Evolutionary conservation across 306 rosid species (phyloP), one percentile per base, ranked within the genome.

Genomic region (Begonia peltatifolia): DNA sequence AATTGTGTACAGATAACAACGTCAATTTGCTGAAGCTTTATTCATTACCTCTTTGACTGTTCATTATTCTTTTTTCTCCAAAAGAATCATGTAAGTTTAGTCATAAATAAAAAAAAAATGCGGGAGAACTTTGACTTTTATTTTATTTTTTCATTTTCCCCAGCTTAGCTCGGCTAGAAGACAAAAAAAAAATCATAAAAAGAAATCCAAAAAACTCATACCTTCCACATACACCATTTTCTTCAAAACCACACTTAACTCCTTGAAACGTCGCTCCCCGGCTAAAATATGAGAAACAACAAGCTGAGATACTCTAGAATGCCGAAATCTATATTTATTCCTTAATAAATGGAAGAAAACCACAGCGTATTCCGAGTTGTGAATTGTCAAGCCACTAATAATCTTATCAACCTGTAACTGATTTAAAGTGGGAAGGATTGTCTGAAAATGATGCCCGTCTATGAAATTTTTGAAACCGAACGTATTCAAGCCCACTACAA

Each of bases 201-300:
- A 15, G 54, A 62, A 14, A 25, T 30, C 17, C 22, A 16, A 6
- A 36, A 50, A 44, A 44, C 4, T 10, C 48, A 10, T 4, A 70
- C 83, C 83, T 73, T 70, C 76, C 20, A 69, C 65, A 46, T 64
- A 62, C 46, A 73, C 59, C 70, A 67, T 46, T 51, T 70, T 60
- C 62, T 61, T 67, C 35, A 74, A 25, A 25, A 67, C 42, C 56
- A 60, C 66, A 41, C 60, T 69, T 62, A 74, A 52, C 58, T 74
- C 77, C 47, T 64, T 63, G 20, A 74, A 77, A 54, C 62, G 46
- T 56, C 59, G 20, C 9, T 44, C 44, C 41, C 63, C 64, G 6
- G 70, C 84, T 18, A 77, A 58, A 67, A 58, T 57, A 61, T 77
- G 79, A 15, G 70, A 55, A 51, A 70, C 61, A n/a, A 58, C 42